A percentile compares a stretch with the other conserved stretches of the same genome.
Conservation (phyloP, 257 asterid genomes). For the Salvia hispanica region DNA sequence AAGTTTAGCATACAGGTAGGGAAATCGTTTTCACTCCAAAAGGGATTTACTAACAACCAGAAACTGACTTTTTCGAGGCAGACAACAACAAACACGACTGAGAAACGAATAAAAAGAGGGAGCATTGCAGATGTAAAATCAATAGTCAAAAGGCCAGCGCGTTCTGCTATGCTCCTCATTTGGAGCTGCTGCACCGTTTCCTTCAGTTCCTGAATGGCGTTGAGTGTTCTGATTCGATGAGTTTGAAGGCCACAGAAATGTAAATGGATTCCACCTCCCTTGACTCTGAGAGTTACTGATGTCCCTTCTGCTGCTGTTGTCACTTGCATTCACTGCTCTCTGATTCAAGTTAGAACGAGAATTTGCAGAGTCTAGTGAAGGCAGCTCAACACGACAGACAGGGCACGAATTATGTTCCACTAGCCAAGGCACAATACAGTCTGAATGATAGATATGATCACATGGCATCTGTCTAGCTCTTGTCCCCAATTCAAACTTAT, state of each 20-base stretch:
- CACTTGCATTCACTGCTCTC: constrained; percentile 40
- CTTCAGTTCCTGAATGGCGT: constrained; percentile 40
- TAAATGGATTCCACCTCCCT: constrained; percentile 80
- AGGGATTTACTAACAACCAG: constrained; percentile 23
- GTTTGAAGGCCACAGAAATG: constrained; percentile 71
- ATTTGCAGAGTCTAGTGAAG: constrained; percentile 45
- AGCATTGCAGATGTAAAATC: constrained; percentile 27
- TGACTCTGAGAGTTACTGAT: constrained; percentile 47
- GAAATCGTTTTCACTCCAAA: constrained; percentile 27
- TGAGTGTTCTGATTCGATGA: constrained; percentile 50
- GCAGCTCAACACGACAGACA: constrained; percentile 69
- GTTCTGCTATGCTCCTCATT: constrained; percentile 40
- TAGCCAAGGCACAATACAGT: constrained; percentile 79
- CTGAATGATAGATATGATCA: constrained; percentile 67
- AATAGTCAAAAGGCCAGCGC: constrained; percentile 52
- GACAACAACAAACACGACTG: constrained; percentile 24
- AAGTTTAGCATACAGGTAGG: constrained; percentile 19
- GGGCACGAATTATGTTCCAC: constrained; percentile 76
- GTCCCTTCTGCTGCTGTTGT: constrained; percentile 44
- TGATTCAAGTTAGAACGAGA: constrained; percentile 38
- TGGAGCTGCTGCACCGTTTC: constrained; percentile 45
- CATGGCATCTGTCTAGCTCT: constrained; percentile 84
- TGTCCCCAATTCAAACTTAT: constrained; percentile 60
- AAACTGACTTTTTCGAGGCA: constrained; percentile 22
- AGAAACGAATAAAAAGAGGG: constrained; percentile 1